phyloP scores from a whole-genome alignment of 75 land plant genomes.

The Picea glauca region DNA sequence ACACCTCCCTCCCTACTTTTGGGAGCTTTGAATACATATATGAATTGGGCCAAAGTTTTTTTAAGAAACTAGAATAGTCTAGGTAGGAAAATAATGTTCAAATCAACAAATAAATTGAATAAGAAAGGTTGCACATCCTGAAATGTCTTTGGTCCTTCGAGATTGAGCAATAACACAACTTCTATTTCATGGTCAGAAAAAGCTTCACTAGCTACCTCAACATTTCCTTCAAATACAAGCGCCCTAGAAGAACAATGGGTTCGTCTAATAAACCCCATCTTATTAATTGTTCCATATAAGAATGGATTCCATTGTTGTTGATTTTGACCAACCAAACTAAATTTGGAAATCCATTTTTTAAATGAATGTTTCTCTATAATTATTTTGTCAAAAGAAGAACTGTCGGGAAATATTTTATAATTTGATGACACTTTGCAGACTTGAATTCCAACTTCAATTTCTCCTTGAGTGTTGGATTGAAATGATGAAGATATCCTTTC shows the following conservation, averaged over 20 bases:
- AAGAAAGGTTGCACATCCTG: slow-evolving; percentile 87
- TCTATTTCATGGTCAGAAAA: slow-evolving; percentile 40
- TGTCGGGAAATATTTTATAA: neutral
- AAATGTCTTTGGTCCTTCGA: slow-evolving; percentile 84
- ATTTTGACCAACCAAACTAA: too few species aligned
- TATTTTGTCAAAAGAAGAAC: neutral
- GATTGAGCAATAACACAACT: slow-evolving; percentile 76
- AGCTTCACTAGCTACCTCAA: slow-evolving; percentile 11
- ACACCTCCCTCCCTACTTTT: slow-evolving; percentile 90
- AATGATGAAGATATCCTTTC: slow-evolving; percentile 5
- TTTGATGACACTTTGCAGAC: neutral
- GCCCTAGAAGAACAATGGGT: slow-evolving; percentile 4
- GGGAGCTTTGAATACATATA: slow-evolving; percentile 73
- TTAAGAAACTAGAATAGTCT: slow-evolving; percentile 69
- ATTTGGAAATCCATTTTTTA: neutral
- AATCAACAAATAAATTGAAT: slow-evolving; percentile 88
- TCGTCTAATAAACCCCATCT: neutral
- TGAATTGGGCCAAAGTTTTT: slow-evolving; percentile 66
- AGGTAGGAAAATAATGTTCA: slow-evolving; percentile 84
- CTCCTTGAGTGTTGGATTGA: neutral
- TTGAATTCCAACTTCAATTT: slow-evolving; percentile 1
- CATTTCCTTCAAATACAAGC: neutral
- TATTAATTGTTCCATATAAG: neutral
- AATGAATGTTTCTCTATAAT: neutral
- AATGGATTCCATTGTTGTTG: too few species aligned